phyloP scores from a whole-genome alignment of 805 yeast genomes.

The Cyberlindnera sargentensis region DNA sequence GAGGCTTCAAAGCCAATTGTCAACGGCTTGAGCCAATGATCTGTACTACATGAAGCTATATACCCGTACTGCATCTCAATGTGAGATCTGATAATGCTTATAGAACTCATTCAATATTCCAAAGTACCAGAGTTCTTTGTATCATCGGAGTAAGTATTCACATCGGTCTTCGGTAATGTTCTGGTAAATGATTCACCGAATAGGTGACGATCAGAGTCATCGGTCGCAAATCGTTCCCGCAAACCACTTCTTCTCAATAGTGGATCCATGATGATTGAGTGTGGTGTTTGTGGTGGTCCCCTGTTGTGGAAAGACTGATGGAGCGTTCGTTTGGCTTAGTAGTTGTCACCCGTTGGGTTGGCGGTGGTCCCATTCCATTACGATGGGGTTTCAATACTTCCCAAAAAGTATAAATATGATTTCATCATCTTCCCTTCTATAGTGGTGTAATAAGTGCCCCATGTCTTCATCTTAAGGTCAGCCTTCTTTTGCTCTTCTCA shows the following conservation, averaged over 20 bases:
- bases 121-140: conserved; percentile 47
- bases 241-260: conserved; percentile 1
- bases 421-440: conserved; percentile 84
- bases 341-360: not conserved
- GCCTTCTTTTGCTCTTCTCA: conserved; percentile 45
- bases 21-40: no score
- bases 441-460: conserved; percentile 34
- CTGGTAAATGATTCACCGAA: conserved; percentile 39
- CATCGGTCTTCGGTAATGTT: conserved; percentile 31
- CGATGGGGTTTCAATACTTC: conserved; percentile 58
- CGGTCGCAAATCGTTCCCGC: conserved; percentile 1
- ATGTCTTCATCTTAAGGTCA: conserved; percentile 15
- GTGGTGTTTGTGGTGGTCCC: not conserved
- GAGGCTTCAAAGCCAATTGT: no score
- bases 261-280: conserved; percentile 5
- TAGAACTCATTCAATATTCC: conserved; percentile 79
- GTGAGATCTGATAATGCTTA: conserved; percentile 30
- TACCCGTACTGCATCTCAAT: not conserved
- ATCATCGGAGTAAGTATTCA: conserved; percentile 23
- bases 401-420: conserved; percentile 80
- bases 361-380: conserved; percentile 10
- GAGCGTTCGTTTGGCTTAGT: conserved; percentile 1
- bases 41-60: no score
- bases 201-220: conserved; percentile 8
- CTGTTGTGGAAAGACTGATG: conserved; percentile 1